phyloP scores from a whole-genome alignment of 2,329 filamentous ascomycete species.

The Fusarium denticulatum region DNA sequence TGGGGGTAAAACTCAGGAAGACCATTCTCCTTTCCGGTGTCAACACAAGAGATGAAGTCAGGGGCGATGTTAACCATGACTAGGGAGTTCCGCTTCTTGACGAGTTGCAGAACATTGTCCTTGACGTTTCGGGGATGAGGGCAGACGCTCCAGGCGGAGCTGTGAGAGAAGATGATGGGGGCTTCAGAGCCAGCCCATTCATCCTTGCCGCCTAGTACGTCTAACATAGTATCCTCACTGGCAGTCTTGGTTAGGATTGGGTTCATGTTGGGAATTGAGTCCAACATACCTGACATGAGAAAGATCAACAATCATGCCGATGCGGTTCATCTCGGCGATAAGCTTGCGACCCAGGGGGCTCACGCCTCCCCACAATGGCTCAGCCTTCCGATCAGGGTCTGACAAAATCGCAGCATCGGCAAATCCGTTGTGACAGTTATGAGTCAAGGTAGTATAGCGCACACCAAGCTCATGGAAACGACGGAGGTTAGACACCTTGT shows the following conservation, averaged over 20 bases:
- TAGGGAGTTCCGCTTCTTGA: conserved; percentile 76
- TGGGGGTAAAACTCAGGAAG: conserved; percentile 73
- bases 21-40: conserved; percentile 66
- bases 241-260: neutral
- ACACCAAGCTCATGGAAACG: conserved; percentile 82
- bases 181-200: conserved; percentile 78
- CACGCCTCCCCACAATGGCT: conserved; percentile 76
- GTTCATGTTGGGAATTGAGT: too few relatives aligned
- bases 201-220: conserved; percentile 74
- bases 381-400: conserved; percentile 58
- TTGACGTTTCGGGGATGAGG: conserved; percentile 92
- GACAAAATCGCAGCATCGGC: conserved; percentile 82
- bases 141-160: conserved; percentile 81
- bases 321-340: conserved; percentile 89
- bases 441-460: conserved; percentile 87
- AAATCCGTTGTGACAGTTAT: conserved; percentile 92
- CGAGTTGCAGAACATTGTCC: conserved; percentile 80
- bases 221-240: conserved; percentile 83
- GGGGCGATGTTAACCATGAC: conserved; percentile 94
- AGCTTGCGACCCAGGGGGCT: conserved; percentile 74
- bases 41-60: conserved; percentile 81
- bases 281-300: conserved; percentile 67
- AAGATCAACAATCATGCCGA: conserved; percentile 94
- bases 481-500: conserved; percentile 79
- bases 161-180: conserved; percentile 90